Evolutionary conservation across 2,329 filamentous ascomycete species (phyloP), one percentile per base, ranked within the genome.

Genomic region (Xylaria sp.): DNA sequence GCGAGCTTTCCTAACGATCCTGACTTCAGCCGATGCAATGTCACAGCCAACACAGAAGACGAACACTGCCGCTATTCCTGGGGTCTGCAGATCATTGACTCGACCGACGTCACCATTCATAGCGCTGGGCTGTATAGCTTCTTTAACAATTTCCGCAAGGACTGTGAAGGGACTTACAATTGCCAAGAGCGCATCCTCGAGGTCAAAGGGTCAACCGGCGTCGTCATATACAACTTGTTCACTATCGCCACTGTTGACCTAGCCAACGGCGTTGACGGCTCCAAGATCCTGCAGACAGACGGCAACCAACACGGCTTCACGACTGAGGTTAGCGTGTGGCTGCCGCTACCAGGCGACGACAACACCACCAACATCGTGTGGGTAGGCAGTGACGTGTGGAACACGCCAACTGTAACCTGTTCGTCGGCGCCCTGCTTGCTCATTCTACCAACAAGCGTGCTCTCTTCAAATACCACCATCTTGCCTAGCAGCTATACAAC

Each of bases 221-320:
- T 28, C 28, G 28, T 28, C 28, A 28, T 28, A 28, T 28, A 28
- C 5, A 28, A 28, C 28, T 28, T 28, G 28, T 28, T 28, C 28
- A 28, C 28, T 28, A 28, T 28, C 28, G 28, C 28, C 28, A 12
- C 63, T 63, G 6, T 63, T 67, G 82, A 0, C 82, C 85, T 70
- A 13, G 66, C 60, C 18, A 65, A 3, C 1, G 61, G 66, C 9
- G 75, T 59, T 58, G 72, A 67, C 50, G 25, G n/a, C 5, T 23
- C 50, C 6, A 13, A 39, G 10, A 6, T 65, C 7, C 20, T 15
- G 9, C 31, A 50, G n/a, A 18, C 31, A 28, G 28, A 28, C 12
- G 57, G 39, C 8, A 61, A 55, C 20, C 57, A 66, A 18, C 51
- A 69, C 2, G 76, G 76, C 6, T 76, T 69, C 54, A 77, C 76